Evolutionary conservation across 2,329 filamentous ascomycete genomes (phyloP).

Genomic region (Chrysoporthe cubensis): DNA sequence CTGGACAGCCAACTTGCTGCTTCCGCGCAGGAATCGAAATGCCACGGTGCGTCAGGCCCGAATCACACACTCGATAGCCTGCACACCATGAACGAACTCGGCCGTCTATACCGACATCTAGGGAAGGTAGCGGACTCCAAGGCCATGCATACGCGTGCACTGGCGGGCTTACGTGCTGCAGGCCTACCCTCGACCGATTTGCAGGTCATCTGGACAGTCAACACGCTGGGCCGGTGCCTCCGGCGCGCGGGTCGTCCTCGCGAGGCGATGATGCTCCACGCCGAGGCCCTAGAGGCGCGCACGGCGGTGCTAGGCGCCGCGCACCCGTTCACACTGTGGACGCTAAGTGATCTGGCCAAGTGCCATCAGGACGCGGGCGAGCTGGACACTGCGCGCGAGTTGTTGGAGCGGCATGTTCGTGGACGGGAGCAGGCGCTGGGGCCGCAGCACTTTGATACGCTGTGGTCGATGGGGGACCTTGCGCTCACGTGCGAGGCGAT

Average conservation of each 20-base stretch:
- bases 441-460: neutral
- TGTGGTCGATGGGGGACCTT: conserved; percentile 5
- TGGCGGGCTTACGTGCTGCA: neutral
- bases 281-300: neutral
- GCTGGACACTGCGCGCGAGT: neutral
- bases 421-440: neutral
- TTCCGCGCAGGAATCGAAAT: neutral
- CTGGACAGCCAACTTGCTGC: neutral
- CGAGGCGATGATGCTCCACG: neutral
- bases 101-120: neutral
- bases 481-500: neutral
- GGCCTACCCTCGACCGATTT: neutral
- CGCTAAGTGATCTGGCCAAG: neutral
- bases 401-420: neutral
- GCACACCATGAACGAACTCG: conserved; percentile 8
- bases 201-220: conserved; percentile 4
- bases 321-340: conserved; percentile 2
- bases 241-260: neutral
- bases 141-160: neutral
- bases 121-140: neutral
- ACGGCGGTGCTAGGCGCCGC: neutral
- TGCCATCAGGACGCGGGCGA: neutral
- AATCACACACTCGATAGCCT: neutral
- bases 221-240: conserved; percentile 1
- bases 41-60: neutral